These are phyloP conservation scores for Chytriomyces hyalinus DNA, from an alignment of 192 early-diverging fungal genomes.

Conservation along the genomic window DNA sequence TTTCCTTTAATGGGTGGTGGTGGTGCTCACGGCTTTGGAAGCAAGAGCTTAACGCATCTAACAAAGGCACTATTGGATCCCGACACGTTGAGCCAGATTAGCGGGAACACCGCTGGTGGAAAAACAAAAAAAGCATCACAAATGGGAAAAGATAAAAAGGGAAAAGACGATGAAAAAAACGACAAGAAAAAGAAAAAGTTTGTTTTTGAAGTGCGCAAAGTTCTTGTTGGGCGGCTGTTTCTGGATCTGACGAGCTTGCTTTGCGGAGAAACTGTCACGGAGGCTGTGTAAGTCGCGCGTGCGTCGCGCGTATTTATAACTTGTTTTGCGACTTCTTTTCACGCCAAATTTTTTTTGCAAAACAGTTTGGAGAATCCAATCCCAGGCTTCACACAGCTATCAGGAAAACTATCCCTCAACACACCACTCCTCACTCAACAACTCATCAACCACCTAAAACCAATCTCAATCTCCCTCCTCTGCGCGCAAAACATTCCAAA, in stretches of 20 bases:
- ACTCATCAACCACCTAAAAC: not conserved
- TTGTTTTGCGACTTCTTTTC: no score
- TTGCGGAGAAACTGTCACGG: constrained; percentile 1
- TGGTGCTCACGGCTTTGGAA: not conserved
- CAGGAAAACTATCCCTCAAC: not conserved
- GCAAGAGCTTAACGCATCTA: not conserved
- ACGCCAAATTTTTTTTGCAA: not conserved
- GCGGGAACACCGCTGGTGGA: not conserved
- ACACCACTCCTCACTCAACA: constrained; percentile 6
- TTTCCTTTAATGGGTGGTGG: not conserved
- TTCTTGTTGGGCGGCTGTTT: constrained; percentile 3
- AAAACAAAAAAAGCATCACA: not conserved
- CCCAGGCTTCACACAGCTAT: constrained; percentile 3
- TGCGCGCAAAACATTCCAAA: constrained; percentile 19
- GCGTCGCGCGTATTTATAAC: no score
- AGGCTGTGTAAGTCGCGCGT: not conserved
- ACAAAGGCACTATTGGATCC: not conserved
- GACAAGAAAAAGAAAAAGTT: constrained; percentile 4
- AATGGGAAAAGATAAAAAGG: constrained; percentile 2
- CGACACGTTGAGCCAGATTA: not conserved
- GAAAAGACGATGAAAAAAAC: constrained; percentile 1
- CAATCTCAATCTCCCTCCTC: constrained; percentile 12
- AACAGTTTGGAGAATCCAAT: constrained; percentile 14
- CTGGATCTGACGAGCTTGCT: constrained; percentile 24
- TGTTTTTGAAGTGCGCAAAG: constrained; percentile 12